Evolutionary conservation across 164 flowering plant species (phyloP).

Genomic region (Liquidambar formosana): DNA sequence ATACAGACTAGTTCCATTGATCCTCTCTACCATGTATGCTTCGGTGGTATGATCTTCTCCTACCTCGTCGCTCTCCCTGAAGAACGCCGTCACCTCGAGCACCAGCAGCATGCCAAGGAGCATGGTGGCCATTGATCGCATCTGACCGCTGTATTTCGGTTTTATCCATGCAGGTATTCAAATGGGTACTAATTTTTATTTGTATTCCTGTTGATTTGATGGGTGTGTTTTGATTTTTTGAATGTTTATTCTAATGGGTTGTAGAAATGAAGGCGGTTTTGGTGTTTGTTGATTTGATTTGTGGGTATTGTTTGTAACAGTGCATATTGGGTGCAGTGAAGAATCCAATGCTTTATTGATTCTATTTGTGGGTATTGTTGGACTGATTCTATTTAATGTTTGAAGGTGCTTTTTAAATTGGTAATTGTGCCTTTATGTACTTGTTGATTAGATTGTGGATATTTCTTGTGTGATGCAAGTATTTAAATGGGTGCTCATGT

Average conservation of each 20-base stretch:
- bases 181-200: background rate
- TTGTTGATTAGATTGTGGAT: too few species aligned
- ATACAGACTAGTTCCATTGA: constrained; percentile 67
- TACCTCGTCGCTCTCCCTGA: constrained; percentile 92
- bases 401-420: too few species aligned
- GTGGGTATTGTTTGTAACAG: background rate
- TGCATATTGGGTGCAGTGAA: background rate
- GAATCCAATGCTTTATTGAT: background rate
- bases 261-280: background rate
- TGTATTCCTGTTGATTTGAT: too few species aligned
- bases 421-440: too few species aligned
- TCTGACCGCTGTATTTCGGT: background rate
- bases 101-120: constrained; percentile 68
- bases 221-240: background rate
- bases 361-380: too few species aligned
- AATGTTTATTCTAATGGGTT: background rate
- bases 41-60: constrained; percentile 80
- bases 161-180: background rate
- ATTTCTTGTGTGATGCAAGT: too few species aligned
- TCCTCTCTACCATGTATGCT: constrained; percentile 79
- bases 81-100: constrained; percentile 88
- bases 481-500: too few species aligned
- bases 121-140: constrained; percentile 50
- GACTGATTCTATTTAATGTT: too few species aligned
- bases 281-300: background rate